phyloP scores from a whole-genome alignment of 441 rosid species.

The Erodium moschatum region DNA sequence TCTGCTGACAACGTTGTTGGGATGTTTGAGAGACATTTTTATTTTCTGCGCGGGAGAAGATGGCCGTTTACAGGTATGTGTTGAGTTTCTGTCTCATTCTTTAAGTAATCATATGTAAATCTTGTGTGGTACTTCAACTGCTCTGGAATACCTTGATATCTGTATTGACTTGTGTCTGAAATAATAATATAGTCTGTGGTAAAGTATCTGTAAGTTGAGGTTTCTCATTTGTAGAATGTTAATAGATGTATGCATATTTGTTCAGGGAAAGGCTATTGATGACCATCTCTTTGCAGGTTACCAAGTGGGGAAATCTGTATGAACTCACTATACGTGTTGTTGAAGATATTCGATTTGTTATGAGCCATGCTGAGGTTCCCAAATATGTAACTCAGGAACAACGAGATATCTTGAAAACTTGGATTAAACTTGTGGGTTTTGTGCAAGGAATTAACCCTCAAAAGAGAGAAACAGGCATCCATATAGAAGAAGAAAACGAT shows the following conservation, averaged over 20 bases:
- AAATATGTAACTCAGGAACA: conserved; percentile 57
- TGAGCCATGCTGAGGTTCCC: conserved; percentile 68
- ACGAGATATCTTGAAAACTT: conserved; percentile 53
- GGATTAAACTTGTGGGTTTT: conserved; percentile 77
- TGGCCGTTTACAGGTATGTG: conserved; percentile 59
- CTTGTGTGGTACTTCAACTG: neutral
- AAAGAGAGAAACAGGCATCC: conserved; percentile 81
- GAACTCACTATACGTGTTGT: conserved; percentile 61
- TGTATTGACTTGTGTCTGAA: conserved; percentile 5
- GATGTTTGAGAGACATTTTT: conserved; percentile 68
- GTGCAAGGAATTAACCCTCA: conserved; percentile 84
- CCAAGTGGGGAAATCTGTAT: conserved; percentile 60
- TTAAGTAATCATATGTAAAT: neutral
- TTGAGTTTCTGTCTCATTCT: conserved; percentile 2
- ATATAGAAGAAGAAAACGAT: conserved; percentile 67
- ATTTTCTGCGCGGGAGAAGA: conserved; percentile 65
- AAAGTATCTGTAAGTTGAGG: neutral
- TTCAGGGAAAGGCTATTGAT: conserved; percentile 16
- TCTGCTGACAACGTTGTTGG: conserved; percentile 56
- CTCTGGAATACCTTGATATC: neutral
- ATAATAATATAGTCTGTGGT: neutral
- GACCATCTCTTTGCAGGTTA: conserved; percentile 41
- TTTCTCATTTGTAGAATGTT: neutral
- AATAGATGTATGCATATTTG: neutral
- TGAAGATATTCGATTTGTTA: conserved; percentile 76